Base-by-base conservation (phyloP, 371 early-diverging fungal genomes). In the Mortierella sp. region DNA sequence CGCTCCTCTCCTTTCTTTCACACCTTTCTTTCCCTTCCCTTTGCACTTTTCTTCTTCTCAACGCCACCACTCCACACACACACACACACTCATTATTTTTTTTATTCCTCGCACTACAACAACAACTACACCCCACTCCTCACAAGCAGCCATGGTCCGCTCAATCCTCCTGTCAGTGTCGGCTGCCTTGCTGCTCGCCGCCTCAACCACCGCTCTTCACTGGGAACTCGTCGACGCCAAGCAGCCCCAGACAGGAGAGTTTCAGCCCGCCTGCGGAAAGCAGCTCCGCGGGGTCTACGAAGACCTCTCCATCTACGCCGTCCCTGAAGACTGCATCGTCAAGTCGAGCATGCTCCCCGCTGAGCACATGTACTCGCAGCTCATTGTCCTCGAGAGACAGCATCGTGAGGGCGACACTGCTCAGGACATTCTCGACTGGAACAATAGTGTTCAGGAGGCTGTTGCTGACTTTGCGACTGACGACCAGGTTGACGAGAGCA, bases 361-460 rank as follows among this genome's bases (percentile, higher is more conserved):
- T 13, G 75, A 76, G 37, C 50, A 77, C 43, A 74, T 76, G 46
- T 70, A 64, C 75, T 76, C 82, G 9, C 74, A 81, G 40, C 82
- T 86, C 72, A 69, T 79, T 48, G 86, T 86, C 50, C 81, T 86
- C 43, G 86, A 86, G 55, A 77, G 86, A 11, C 86, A 86, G 82
- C 69, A 81, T 28, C 82, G 74, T 46, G 86, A 86, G 13, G 81
- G 79, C 50, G 86, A 86, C 53, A 21, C 72, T 37, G 53, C 37
- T 1, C 74, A 76, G 55, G 78, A 78, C 51, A 61, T 84, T 72
- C 61, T 57, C 48, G 81, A 84, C 69, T 84, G 85, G 85, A 77
- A 80, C 59, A 48, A 71, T 26, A 69, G 78, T 28, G 78, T 84
- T 13, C 50, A 78, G 59, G 76, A 78, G 9, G 85, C 81, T 19